Conservation (phyloP, 2,329 filamentous ascomycete genomes). For the Dothideomycetes sp. region DNA sequence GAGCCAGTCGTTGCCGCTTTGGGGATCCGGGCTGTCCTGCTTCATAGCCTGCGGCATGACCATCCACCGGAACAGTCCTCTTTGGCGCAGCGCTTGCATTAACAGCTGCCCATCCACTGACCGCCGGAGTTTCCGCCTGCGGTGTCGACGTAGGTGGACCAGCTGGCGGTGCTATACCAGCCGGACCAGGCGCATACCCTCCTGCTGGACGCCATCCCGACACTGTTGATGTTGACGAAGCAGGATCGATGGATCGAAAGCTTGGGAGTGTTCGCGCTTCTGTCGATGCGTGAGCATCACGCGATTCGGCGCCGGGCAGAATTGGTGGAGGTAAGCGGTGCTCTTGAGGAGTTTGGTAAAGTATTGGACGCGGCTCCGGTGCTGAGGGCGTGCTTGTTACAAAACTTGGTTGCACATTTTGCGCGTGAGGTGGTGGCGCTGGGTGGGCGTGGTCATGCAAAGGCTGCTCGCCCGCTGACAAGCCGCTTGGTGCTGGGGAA, state of each 20-base stretch:
- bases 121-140: conserved; percentile 13
- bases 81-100: conserved; percentile 32
- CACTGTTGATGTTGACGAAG: conserved; percentile 3
- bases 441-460: conserved; percentile 7
- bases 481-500: conserved; percentile 11
- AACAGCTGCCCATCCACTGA: conserved; percentile 32
- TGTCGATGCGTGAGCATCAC: conserved; percentile 1
- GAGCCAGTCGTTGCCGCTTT: conserved; percentile 33
- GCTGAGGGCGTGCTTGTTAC: conserved; percentile 1
- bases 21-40: conserved; percentile 25
- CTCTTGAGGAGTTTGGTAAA: conserved; percentile 4
- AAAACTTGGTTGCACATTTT: background rate
- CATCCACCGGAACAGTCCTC: conserved; percentile 24
- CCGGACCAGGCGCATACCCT: conserved; percentile 7
- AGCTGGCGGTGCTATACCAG: conserved; percentile 10
- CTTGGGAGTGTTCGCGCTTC: conserved; percentile 9
- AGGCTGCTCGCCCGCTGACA: conserved; percentile 14
- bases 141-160: conserved; percentile 7
- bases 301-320: background rate
- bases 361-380: conserved; percentile 2
- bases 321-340: conserved; percentile 5
- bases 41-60: conserved; percentile 21
- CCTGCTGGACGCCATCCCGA: conserved; percentile 11
- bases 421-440: background rate
- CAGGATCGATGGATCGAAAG: conserved; percentile 8